Evolutionary conservation across 495 filamentous ascomycete genomes (phyloP).

Genomic region (Aspergillus coremiiformis): DNA sequence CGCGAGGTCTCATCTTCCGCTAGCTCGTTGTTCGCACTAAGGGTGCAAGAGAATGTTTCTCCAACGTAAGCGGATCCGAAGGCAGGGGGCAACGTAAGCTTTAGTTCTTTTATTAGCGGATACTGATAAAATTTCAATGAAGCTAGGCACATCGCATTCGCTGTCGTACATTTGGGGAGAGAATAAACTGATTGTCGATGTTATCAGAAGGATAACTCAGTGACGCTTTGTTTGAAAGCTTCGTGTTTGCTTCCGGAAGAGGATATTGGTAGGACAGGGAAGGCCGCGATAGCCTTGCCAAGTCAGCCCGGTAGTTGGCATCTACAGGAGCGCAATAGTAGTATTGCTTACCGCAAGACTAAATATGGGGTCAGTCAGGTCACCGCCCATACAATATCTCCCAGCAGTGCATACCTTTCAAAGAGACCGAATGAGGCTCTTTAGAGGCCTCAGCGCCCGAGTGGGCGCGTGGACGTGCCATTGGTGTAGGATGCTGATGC

Average conservation of each 20-base stretch:
- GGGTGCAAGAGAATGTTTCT: slow-evolving; percentile 87
- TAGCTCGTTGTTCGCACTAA: slow-evolving; percentile 89
- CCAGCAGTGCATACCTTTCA: slow-evolving; percentile 55
- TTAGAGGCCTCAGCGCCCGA: slow-evolving; percentile 54
- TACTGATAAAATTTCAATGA: background rate
- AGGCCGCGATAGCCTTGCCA: slow-evolving; percentile 46
- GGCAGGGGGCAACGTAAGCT: slow-evolving; percentile 83
- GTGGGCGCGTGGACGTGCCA: slow-evolving; percentile 40
- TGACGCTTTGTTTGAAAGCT: slow-evolving; percentile 44
- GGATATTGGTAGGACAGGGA: slow-evolving; percentile 51
- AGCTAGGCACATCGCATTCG: background rate
- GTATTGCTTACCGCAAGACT: slow-evolving; percentile 45
- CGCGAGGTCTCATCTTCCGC: slow-evolving; percentile 35
- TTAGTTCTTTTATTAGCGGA: background rate
- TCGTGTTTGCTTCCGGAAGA: slow-evolving; percentile 43
- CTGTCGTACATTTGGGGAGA: slow-evolving; percentile 49
- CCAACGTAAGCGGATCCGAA: slow-evolving; percentile 95
- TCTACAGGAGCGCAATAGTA: background rate
- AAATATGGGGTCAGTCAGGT: slow-evolving; percentile 22
- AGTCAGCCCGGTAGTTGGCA: slow-evolving; percentile 12
- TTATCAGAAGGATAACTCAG: slow-evolving; percentile 46
- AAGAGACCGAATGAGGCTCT: slow-evolving; percentile 74
- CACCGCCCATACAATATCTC: background rate
- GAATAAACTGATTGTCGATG: slow-evolving; percentile 46
- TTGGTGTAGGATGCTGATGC: slow-evolving; percentile 2